Base-by-base conservation (phyloP, 2,329 filamentous ascomycete genomes). In the Cercospora sp. region DNA sequence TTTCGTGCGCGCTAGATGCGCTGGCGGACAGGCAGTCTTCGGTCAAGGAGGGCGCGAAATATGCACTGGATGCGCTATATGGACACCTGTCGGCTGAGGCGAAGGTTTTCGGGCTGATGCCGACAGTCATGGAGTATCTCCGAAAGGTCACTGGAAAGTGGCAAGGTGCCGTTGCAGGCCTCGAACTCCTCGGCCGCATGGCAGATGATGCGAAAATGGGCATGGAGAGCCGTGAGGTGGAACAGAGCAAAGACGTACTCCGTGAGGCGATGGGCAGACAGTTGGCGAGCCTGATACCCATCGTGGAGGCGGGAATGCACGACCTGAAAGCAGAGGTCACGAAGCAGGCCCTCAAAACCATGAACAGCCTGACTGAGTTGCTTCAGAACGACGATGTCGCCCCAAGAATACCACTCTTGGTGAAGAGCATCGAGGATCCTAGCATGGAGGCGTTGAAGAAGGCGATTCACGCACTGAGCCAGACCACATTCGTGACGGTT, bases 401-500 rank as follows among this genome's bases (percentile, higher is more conserved):
- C 26, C 94, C 94, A 58, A 89, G 93, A 76, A 94, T 99, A 76
- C 93, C 94, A 6, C 88, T 98, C 3, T 87, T 99, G 60, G 90
- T 99, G 80, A 93, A 96, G 79, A 92, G 93, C 60, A 97, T 99
- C 90, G 92, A 97, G 80, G 90, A 97, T 75, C 95, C 95, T 5
- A 97, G 93, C 10, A 85, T 91, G 13, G 89, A 96, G 80, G 93
- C 91, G 30, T 86, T 96, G 66, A 92, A 97, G 79, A 97, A 97
- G 84, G 94, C 95, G 34, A 98, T 99, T 72, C 95, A 97, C 78
- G 95, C 94, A 57, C 86, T 99, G 57, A 97, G 94, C 3, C 93
- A 97, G 83, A 99, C 95, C 10, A 99, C 95, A n/a, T 99, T 99
- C 74, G 95, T 99, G 63, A 94, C 95, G 66, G 87, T 97, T 72